Conservation (phyloP, 1,284 basidiomycete species). For the Phaffia rhodozyma region DNA sequence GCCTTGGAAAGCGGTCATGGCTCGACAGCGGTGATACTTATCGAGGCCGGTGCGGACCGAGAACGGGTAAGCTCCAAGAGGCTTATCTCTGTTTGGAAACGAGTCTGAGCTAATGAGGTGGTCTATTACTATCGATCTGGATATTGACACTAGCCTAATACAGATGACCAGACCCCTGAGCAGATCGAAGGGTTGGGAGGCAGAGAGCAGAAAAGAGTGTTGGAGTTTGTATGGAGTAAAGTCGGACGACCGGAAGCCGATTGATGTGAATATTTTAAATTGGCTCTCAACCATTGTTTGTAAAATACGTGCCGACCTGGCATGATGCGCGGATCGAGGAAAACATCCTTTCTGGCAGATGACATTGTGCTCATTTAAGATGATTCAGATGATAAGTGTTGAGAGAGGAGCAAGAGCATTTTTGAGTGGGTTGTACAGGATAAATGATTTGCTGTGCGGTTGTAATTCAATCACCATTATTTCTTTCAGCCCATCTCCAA, state of each 20-base stretch:
- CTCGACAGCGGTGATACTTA: slow-evolving; percentile 71
- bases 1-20: slow-evolving; percentile 90
- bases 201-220: slow-evolving; percentile 63
- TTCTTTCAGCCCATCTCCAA: too few species aligned
- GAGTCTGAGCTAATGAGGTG: not conserved
- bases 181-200: slow-evolving; percentile 77
- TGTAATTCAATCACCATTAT: too few species aligned
- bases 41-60: slow-evolving; percentile 86
- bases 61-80: slow-evolving; percentile 50
- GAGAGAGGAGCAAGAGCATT: too few species aligned
- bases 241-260: slow-evolving; percentile 29
- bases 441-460: too few species aligned
- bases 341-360: too few species aligned
- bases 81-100: not conserved
- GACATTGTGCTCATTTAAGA: too few species aligned
- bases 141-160: slow-evolving; percentile 47
- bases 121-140: not conserved
- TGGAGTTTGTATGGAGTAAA: slow-evolving; percentile 48
- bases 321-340: too few species aligned
- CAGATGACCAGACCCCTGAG: slow-evolving; percentile 71
- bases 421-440: too few species aligned
- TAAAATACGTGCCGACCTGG: too few species aligned
- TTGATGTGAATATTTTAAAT: too few species aligned
- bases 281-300: too few species aligned
- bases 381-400: too few species aligned